Base-by-base conservation (phyloP, 2,329 filamentous ascomycete genomes). In the Teratosphaeriaceae sp. region DNA sequence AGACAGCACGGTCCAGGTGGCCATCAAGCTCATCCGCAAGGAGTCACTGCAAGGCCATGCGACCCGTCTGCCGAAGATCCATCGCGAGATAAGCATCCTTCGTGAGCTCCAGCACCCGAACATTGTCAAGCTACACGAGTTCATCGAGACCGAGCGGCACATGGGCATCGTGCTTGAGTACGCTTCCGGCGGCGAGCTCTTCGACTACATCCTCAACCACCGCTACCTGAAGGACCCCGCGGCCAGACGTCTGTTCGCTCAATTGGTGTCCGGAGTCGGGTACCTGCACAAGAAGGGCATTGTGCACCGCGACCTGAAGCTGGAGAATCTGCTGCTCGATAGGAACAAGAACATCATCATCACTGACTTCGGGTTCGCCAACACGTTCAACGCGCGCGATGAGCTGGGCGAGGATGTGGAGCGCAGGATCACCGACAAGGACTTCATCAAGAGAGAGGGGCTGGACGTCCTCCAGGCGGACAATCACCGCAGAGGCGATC, bases 341-440 rank as follows among this genome's bases (percentile, higher is more conserved):
- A 84, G 90, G 50, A 96, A 98, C 62, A 84, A 88, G 50, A 98
- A 98, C 71, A 97, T 98, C 60, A 98, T 98, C 68, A 98, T 98
- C 61, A 98, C 92, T 13, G 92, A 98, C 68, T 98, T 98, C 67
- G 92, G 92, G 15, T 98, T 98, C 63, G 92, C 92, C 54, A 98
- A 98, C 66, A 97, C 89, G 0, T 98, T 98, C 61, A 85, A 96
- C 60, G 80, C 92, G 0, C 70, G 73, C 26, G 92, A 98, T 60
- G 88, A 96, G 63, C 75, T 98, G 29, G 80, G 79, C 3, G 88
- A 95, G 47, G 89, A 96, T 46, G 85, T 96, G 52, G 92, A 97
- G 65, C 79, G 88, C 57, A 86, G 88, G 50, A 71, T 98, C 18
- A 78, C 79, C 20, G 90, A 95, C 60, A 85, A 87, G 52, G 89